A percentile compares a stretch with the other conserved stretches of the same genome.
Conservation (phyloP, 345 rosid species). For the Eutrema yunnanense region DNA sequence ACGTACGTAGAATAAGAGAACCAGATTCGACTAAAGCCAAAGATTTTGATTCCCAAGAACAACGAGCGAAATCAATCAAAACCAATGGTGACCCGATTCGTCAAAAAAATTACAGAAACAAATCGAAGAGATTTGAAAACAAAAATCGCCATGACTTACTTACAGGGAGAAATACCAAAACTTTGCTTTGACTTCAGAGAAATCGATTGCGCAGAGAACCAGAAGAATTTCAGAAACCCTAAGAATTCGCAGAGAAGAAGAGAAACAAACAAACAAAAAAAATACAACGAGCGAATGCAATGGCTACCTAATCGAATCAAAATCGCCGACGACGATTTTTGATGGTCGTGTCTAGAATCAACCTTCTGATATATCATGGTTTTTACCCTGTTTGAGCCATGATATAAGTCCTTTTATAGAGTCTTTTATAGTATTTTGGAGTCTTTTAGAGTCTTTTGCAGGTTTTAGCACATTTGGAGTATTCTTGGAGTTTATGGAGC, state of each 20-base stretch:
- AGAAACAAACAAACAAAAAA: background rate
- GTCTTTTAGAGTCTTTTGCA: too few species aligned
- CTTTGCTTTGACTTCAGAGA: conserved; percentile 27
- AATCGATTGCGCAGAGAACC: background rate
- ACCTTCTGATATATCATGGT: too few species aligned
- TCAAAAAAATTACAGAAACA: background rate
- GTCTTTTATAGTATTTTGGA: too few species aligned
- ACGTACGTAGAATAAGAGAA: background rate
- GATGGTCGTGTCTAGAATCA: too few species aligned
- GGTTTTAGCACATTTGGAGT: too few species aligned
- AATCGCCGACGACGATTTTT: too few species aligned
- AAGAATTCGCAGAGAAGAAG: conserved; percentile 23
- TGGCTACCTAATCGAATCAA: too few species aligned
- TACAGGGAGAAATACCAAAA: conserved; percentile 19
- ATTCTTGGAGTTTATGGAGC: too few species aligned
- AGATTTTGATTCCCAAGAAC: background rate
- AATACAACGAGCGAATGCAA: too few species aligned
- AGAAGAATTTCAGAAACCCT: conserved; percentile 25
- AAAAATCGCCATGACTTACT: conserved; percentile 21
- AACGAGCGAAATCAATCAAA: background rate
- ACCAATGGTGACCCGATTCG: background rate
- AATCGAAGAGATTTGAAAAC: background rate
- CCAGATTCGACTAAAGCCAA: conserved; percentile 3
- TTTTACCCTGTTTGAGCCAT: too few species aligned
- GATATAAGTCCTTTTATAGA: too few species aligned